Evolutionary conservation across 78 protist genomes (phyloP).

Genomic region (Isochrysis galbana): DNA sequence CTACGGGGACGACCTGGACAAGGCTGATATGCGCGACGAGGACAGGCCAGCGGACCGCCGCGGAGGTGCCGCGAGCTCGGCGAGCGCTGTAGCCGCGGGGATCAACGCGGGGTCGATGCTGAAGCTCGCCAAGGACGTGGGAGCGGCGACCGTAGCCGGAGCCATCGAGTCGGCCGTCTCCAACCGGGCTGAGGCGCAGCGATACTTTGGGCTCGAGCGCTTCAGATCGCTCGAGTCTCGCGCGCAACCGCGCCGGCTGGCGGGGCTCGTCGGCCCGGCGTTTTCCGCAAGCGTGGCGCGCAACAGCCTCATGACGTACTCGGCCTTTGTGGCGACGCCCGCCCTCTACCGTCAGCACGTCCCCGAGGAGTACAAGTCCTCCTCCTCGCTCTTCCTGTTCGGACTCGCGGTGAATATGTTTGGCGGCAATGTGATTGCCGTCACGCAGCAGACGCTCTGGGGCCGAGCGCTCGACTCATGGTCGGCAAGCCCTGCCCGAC

Average conservation of each 20-base stretch:
- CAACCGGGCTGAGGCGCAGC: constrained; percentile 20
- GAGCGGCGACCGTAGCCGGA: background rate
- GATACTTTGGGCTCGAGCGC: background rate
- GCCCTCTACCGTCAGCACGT: background rate
- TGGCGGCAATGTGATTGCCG: background rate
- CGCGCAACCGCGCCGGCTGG: background rate
- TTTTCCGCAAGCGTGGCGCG: background rate
- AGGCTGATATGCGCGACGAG: background rate
- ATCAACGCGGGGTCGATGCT: too few relatives aligned
- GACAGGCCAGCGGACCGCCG: background rate
- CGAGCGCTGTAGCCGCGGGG: too few relatives aligned
- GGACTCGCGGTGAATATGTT: background rate
- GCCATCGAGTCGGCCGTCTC: background rate
- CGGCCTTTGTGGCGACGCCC: background rate
- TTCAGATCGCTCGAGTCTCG: background rate
- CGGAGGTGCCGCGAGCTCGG: background rate
- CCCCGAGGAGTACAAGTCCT: background rate
- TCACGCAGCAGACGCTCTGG: constrained; percentile 24
- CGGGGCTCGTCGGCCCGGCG: background rate
- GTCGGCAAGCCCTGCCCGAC: background rate
- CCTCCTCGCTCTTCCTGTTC: background rate
- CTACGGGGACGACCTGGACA: background rate
- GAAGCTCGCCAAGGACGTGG: background rate
- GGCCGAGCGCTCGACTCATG: background rate
- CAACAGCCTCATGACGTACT: background rate